Percentiles rank a stretch among this genome's conserved stretches.
phyloP scores from a whole-genome alignment of 345 rosid genomes.

The Populus simonii region DNA sequence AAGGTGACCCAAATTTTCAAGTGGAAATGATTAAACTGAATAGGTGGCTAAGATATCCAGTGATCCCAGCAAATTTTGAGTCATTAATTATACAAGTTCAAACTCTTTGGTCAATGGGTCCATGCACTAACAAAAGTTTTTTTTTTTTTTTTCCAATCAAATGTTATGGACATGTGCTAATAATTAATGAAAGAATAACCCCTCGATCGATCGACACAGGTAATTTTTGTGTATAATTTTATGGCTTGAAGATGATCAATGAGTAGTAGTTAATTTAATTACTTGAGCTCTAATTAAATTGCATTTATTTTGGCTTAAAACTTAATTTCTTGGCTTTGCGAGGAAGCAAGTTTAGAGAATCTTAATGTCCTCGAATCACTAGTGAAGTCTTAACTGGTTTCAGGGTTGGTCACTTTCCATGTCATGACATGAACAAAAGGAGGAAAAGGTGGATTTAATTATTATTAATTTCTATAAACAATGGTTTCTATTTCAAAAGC shows the following conservation, averaged over 20 bases:
- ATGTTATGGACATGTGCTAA: neutral
- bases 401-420: constrained; percentile 2
- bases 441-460: neutral
- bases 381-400: constrained; percentile 1
- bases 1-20: neutral
- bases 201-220: constrained; percentile 3
- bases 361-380: constrained; percentile 24
- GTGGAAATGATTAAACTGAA: neutral
- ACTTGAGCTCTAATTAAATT: constrained; percentile 12
- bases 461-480: neutral
- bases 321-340: constrained; percentile 24
- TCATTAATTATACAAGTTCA: neutral
- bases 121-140: neutral
- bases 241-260: neutral
- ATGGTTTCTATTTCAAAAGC: neutral
- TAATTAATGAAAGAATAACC: neutral
- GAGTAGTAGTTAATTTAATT: neutral
- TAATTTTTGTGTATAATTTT: neutral
- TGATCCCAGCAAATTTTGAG: neutral
- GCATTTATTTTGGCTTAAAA: neutral
- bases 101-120: constrained; percentile 22
- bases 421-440: neutral
- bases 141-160: neutral
- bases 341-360: constrained; percentile 32
- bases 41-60: neutral